These are phyloP conservation scores for Sarocladium kiliense DNA, from an alignment of 2,329 filamentous ascomycete species.

Conservation along the genomic window DNA sequence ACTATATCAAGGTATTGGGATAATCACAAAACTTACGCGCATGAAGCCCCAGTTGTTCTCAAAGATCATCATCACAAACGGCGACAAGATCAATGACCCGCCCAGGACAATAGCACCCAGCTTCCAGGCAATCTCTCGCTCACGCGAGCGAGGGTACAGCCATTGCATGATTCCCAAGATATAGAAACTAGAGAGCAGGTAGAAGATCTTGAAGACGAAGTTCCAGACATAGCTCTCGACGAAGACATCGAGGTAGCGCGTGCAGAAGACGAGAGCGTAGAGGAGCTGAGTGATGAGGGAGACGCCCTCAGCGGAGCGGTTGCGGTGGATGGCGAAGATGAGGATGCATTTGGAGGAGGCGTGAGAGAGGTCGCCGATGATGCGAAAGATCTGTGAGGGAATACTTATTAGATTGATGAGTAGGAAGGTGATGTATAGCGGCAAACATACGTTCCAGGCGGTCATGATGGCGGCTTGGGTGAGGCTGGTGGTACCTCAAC, in stretches of 20 bases:
- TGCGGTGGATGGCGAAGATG: constrained; percentile 84
- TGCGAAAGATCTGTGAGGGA: constrained; percentile 55
- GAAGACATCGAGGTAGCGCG: constrained; percentile 84
- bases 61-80: constrained; percentile 68
- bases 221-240: constrained; percentile 55
- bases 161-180: constrained; percentile 85
- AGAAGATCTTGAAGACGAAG: constrained; percentile 82
- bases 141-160: constrained; percentile 79
- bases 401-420: neutral
- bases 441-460: constrained; percentile 26
- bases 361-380: constrained; percentile 80
- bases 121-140: constrained; percentile 92
- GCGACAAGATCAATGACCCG: constrained; percentile 62
- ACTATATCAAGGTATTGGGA: neutral
- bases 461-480: constrained; percentile 23
- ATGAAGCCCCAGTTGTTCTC: constrained; percentile 44
- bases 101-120: constrained; percentile 66
- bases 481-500: neutral
- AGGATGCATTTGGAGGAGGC: constrained; percentile 83
- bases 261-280: constrained; percentile 80
- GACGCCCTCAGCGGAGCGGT: constrained; percentile 83
- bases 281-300: constrained; percentile 87
- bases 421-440: neutral
- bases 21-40: constrained; percentile 34
- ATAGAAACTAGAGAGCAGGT: constrained; percentile 78